Base-by-base conservation (phyloP, 192 early-diverging fungal genomes). In the Coemansia javaensis region DNA sequence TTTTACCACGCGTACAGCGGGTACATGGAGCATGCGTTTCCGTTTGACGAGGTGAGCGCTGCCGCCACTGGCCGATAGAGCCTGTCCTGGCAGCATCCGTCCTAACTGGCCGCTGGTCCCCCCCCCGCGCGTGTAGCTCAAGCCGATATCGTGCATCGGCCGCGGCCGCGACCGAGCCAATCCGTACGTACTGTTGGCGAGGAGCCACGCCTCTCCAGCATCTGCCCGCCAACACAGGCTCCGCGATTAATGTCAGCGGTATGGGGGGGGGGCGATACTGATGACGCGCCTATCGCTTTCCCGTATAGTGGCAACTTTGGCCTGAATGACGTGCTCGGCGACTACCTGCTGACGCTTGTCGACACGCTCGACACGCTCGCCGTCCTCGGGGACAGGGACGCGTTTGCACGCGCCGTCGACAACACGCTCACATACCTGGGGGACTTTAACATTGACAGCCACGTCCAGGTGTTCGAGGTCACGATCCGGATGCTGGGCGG, bases 391-490 rank as follows among this genome's bases (percentile, higher is more conserved):
- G 82, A 90, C 43, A 63, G 66, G 23, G 46, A 47, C 14, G 79
- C 53, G 44, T 94, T 94, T 70, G 75, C 83, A 23, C 23, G 79
- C 21, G 81, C 83, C 12, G 80, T 91, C 20, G 47, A 58, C 9
- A 63, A 81, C 27, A 80, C 83, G 20, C 75, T 88, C 31, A 52
- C 85, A 22, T 65, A 81, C 15, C 79, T 90, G 1, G 57, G 71
- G 10, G 40, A 55, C 18, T 95, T 95, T 58, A 77, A 94, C 61
- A 73, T 84, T 50, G 85, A 98, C 68, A 84, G 78, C 41, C 80
- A 87, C 39, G 90, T 98, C 6, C 91, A 94, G 66, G 90, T 97
- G 10, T 98, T 98, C 78, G 95, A 98, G 72, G 80, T 87, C 20
- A 94, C 90, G 28, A 98, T 98, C 42, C 75, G 95, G 20, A 80